Conservation (phyloP, 345 rosid genomes). For the Eutrema japonicum region DNA sequence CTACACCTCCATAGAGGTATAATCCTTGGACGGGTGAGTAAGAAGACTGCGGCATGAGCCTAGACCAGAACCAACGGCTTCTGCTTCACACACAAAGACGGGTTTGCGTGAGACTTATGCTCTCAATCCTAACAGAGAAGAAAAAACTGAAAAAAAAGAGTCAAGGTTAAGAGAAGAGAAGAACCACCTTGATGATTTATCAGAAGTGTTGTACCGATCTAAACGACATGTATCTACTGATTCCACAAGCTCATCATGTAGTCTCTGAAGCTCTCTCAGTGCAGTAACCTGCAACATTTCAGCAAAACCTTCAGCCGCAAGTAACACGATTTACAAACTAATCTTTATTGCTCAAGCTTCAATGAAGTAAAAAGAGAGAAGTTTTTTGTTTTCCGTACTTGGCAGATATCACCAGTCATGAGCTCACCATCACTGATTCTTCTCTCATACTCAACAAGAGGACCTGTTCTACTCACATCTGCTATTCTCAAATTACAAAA, state of each 20-base stretch:
- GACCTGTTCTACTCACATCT: slow-evolving; percentile 71
- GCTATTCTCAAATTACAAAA: slow-evolving; percentile 40
- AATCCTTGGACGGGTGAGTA: slow-evolving; percentile 87
- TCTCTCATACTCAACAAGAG: slow-evolving; percentile 85
- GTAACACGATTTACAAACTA: background rate
- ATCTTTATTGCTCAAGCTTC: background rate
- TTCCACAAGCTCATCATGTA: slow-evolving; percentile 78
- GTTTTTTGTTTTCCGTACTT: slow-evolving; percentile 50
- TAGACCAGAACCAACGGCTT: slow-evolving; percentile 97
- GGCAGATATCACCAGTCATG: slow-evolving; percentile 83
- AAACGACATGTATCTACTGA: slow-evolving; percentile 80
- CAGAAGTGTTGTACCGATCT: slow-evolving; percentile 90
- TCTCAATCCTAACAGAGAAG: slow-evolving; percentile 14
- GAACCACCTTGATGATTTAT: slow-evolving; percentile 70
- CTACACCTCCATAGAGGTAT: slow-evolving; percentile 95
- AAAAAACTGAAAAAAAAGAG: background rate
- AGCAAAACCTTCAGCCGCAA: slow-evolving; percentile 15
- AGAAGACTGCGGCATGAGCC: slow-evolving; percentile 76
- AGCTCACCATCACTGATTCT: slow-evolving; percentile 82
- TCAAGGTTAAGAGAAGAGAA: background rate
- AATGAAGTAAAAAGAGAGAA: slow-evolving; percentile 7
- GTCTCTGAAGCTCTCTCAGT: slow-evolving; percentile 85
- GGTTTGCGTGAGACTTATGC: background rate
- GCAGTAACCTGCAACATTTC: slow-evolving; percentile 65
- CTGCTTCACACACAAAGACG: slow-evolving; percentile 47